phyloP scores from a whole-genome alignment of 2,329 filamentous ascomycete species.

The Reticulascus tulasneorum region DNA sequence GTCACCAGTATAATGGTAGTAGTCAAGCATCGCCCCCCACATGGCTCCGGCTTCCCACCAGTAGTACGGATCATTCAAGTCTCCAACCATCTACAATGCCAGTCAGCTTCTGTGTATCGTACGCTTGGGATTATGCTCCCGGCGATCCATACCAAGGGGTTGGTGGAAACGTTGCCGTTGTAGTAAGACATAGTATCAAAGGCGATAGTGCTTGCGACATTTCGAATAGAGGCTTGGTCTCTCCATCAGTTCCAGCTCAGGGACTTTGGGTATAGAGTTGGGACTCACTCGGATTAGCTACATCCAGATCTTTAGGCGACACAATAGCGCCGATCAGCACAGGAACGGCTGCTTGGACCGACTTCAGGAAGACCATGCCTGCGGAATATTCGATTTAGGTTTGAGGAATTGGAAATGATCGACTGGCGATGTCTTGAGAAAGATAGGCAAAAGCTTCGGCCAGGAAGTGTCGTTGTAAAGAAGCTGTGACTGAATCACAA shows the following conservation, averaged over 20 bases:
- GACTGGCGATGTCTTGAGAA: too few species aligned
- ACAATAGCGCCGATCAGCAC: too few species aligned
- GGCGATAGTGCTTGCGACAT: slow-evolving; percentile 57
- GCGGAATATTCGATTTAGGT: too few species aligned
- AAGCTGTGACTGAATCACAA: too few species aligned
- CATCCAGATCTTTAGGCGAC: slow-evolving; percentile 56
- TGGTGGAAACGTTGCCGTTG: slow-evolving; percentile 55
- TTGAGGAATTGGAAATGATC: too few species aligned
- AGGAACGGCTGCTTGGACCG: too few species aligned
- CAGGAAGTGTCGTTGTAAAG: too few species aligned
- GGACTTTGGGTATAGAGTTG: slow-evolving; percentile 55
- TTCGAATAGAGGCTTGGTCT: slow-evolving; percentile 60
- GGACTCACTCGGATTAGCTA: slow-evolving; percentile 58
- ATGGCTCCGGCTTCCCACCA: slow-evolving; percentile 65
- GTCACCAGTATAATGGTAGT: slow-evolving; percentile 64
- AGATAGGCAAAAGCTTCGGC: too few species aligned
- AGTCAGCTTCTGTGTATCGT: not conserved
- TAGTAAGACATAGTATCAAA: slow-evolving; percentile 62
- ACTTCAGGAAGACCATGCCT: too few species aligned
- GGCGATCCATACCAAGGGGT: slow-evolving; percentile 37
- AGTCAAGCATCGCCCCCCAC: slow-evolving; percentile 66
- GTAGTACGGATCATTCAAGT: slow-evolving; percentile 64
- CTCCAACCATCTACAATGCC: slow-evolving; percentile 45
- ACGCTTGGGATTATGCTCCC: not conserved
- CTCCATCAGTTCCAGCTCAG: too few species aligned